Evolutionary conservation across 306 rosid species (phyloP).

Genomic region (Nissolia schottii): DNA sequence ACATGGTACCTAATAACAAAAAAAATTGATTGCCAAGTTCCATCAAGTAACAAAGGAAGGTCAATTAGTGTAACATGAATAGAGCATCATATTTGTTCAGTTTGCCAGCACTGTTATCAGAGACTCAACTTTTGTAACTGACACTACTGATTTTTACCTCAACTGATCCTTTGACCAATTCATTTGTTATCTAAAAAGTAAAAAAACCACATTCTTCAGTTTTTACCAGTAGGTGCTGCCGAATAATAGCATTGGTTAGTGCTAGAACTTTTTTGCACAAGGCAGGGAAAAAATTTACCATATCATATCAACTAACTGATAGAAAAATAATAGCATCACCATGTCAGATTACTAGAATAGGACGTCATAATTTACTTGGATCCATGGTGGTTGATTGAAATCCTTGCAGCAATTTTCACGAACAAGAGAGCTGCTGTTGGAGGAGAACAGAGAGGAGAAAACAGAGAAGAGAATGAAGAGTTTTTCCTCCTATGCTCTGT

Average conservation of each 20-base stretch:
- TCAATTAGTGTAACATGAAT: not conserved
- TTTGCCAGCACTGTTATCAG: not conserved
- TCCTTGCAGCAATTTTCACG: too few species aligned
- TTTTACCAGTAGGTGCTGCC: not conserved
- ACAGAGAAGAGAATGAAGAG: too few species aligned
- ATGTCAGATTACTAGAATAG: too few species aligned
- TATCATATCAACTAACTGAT: not conserved
- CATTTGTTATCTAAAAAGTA: constrained; percentile 10
- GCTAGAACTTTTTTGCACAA: not conserved
- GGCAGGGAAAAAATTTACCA: not conserved
- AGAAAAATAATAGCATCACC: too few species aligned
- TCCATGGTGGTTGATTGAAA: too few species aligned
- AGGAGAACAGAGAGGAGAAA: too few species aligned
- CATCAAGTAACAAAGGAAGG: not conserved
- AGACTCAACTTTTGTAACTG: not conserved
- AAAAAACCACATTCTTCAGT: constrained; percentile 4
- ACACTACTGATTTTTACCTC: not conserved
- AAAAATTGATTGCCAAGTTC: not conserved
- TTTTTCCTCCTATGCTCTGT: too few species aligned
- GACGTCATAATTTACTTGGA: too few species aligned
- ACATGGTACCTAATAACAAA: not conserved
- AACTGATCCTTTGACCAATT: constrained; percentile 2
- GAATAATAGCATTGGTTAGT: not conserved
- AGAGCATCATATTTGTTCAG: not conserved
- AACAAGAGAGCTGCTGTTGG: too few species aligned